These are phyloP conservation scores for Ophiostoma perfectum DNA, from an alignment of 2,329 filamentous ascomycete species.

Conservation along the genomic window DNA sequence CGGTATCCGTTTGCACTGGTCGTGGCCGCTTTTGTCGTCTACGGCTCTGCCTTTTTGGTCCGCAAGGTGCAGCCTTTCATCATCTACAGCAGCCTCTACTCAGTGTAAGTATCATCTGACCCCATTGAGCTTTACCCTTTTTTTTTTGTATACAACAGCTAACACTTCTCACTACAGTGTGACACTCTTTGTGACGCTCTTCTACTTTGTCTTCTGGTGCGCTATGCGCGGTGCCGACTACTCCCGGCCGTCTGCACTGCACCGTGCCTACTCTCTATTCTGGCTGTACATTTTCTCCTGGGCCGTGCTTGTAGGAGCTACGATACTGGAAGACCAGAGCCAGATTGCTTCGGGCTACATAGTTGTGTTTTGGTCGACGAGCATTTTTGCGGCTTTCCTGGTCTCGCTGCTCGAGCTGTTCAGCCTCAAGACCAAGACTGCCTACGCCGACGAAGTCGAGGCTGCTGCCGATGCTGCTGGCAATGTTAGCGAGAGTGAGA, in stretches of 20 bases:
- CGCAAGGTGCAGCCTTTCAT: slow-evolving; percentile 84
- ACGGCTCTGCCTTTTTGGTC: slow-evolving; percentile 69
- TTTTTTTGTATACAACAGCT: no score
- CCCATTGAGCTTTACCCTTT: no score
- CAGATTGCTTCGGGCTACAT: slow-evolving; percentile 73
- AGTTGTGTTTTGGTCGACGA: slow-evolving; percentile 71
- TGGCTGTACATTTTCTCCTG: slow-evolving; percentile 80
- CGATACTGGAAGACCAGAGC: slow-evolving; percentile 62
- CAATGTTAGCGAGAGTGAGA: slow-evolving; percentile 29
- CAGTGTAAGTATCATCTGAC: slow-evolving; percentile 43
- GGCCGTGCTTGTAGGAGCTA: slow-evolving; percentile 63
- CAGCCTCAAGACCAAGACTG: slow-evolving; percentile 63
- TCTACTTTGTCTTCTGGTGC: slow-evolving; percentile 78
- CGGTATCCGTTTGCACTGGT: slow-evolving; percentile 72
- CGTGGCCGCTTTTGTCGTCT: slow-evolving; percentile 60
- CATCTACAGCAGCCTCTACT: slow-evolving; percentile 81
- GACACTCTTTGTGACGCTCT: slow-evolving; percentile 78
- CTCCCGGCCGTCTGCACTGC: slow-evolving; percentile 77
- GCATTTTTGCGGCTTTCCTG: slow-evolving; percentile 66
- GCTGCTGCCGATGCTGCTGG: not conserved
- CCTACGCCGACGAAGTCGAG: slow-evolving; percentile 52
- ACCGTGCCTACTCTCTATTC: slow-evolving; percentile 71
- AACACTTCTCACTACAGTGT: slow-evolving; percentile 39
- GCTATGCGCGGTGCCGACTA: slow-evolving; percentile 72
- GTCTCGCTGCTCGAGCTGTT: slow-evolving; percentile 78